A percentile compares a stretch with the other conserved stretches of the same genome.
Conservation (phyloP, 2,329 filamentous ascomycete genomes). For the Fusarium transvaalense region DNA sequence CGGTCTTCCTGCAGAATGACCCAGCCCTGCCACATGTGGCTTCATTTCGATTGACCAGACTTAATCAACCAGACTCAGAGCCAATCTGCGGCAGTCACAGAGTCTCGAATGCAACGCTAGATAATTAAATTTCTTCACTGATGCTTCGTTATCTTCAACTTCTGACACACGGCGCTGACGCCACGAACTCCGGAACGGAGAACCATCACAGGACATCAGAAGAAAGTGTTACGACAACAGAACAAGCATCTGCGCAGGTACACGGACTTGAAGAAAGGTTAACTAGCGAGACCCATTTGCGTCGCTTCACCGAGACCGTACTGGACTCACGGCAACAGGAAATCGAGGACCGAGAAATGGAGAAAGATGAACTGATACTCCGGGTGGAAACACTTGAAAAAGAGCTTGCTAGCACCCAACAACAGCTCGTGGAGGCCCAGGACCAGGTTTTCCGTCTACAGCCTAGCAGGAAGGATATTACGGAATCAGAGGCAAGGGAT, state of each 20-base stretch:
- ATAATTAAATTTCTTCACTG: conserved; percentile 13
- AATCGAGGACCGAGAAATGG: conserved; percentile 50
- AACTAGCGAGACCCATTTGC: conserved; percentile 51
- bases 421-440: conserved; percentile 51
- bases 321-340: conserved; percentile 54
- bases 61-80: conserved; percentile 8
- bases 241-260: conserved; percentile 28
- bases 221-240: conserved; percentile 13
- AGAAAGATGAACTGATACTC: conserved; percentile 47
- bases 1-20: conserved; percentile 20
- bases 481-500: conserved; percentile 53
- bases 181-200: not conserved
- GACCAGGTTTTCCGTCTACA: conserved; percentile 53
- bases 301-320: conserved; percentile 54
- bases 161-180: conserved; percentile 4
- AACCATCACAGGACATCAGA: conserved; percentile 8
- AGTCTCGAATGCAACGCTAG: conserved; percentile 18
- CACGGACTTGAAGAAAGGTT: conserved; percentile 46
- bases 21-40: conserved; percentile 34
- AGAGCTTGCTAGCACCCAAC: conserved; percentile 49
- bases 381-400: conserved; percentile 50
- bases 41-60: conserved; percentile 19
- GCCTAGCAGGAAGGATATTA: conserved; percentile 52
- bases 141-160: conserved; percentile 20
- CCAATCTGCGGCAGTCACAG: conserved; percentile 18